Evolutionary conservation across 805 yeast species (phyloP).

Genomic region (Metschnikowia rubicola): DNA sequence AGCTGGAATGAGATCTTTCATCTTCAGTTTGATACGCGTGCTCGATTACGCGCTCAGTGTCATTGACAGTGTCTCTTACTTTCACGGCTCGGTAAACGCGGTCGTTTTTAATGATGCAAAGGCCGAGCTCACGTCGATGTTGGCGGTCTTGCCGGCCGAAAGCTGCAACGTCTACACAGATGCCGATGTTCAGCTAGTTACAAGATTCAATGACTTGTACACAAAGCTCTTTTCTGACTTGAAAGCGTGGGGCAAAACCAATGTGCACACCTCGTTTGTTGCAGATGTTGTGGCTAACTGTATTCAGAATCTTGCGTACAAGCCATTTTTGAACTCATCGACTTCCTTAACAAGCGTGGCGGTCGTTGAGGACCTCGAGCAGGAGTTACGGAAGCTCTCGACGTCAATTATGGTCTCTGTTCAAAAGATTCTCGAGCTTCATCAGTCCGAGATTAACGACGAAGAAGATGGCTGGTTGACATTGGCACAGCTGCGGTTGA

Average conservation of each 20-base stretch:
- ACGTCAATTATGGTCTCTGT: conserved; percentile 62
- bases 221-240: conserved; percentile 25
- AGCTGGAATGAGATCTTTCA: conserved; percentile 11
- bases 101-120: conserved; percentile 10
- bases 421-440: conserved; percentile 52
- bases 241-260: conserved; percentile 29
- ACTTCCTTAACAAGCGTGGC: conserved; percentile 21
- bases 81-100: conserved; percentile 3
- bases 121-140: background rate
- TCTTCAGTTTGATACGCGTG: conserved; percentile 8
- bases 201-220: conserved; percentile 20
- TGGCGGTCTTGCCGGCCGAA: conserved; percentile 2
- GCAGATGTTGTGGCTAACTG: conserved; percentile 48
- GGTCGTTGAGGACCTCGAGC: conserved; percentile 41
- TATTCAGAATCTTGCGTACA: conserved; percentile 28
- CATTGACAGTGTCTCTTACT: conserved; percentile 5
- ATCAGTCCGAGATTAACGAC: conserved; percentile 32
- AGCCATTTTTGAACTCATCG: conserved; percentile 22
- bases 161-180: conserved; percentile 12
- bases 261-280: conserved; percentile 40
- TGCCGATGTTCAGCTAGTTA: conserved; percentile 18
- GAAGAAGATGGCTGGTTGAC: conserved; percentile 68
- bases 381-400: conserved; percentile 46
- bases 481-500: conserved; percentile 43
- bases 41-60: conserved; percentile 14